These are phyloP conservation scores for Trichoderma sp. DNA, from an alignment of 2,329 filamentous ascomycete genomes.

Conservation along the genomic window DNA sequence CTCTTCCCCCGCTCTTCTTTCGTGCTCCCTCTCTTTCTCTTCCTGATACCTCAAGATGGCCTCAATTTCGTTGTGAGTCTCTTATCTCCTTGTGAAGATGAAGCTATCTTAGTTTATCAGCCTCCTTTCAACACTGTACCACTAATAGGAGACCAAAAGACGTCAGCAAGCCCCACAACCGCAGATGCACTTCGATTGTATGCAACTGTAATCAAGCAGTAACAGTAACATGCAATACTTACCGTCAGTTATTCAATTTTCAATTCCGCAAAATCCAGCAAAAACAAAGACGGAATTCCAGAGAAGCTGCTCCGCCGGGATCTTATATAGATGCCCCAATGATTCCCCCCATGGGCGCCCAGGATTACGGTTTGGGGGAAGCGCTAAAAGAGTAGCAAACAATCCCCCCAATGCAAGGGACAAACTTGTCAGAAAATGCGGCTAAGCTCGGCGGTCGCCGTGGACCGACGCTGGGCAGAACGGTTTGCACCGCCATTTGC, in stretches of 20 bases:
- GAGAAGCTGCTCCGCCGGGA: neutral
- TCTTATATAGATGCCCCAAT: neutral
- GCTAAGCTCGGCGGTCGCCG: constrained; percentile 26
- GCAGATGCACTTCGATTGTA: neutral
- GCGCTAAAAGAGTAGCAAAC: neutral
- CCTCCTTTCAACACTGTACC: neutral
- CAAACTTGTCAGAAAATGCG: neutral
- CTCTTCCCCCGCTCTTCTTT: neutral
- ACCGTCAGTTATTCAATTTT: neutral
- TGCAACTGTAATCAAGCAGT: neutral
- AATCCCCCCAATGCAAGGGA: neutral
- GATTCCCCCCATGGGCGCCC: neutral
- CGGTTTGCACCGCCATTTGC: constrained; percentile 4
- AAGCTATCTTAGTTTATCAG: neutral
- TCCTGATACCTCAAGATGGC: neutral
- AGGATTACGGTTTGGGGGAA: neutral
- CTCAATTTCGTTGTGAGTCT: neutral
- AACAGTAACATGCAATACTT: neutral
- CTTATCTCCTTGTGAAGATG: neutral
- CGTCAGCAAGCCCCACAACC: neutral
- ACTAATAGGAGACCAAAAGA: neutral
- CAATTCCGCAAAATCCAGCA: neutral
- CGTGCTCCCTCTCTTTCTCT: neutral
- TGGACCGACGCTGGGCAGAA: constrained; percentile 18
- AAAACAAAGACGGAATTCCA: neutral